A percentile compares a stretch with the other conserved stretches of the same genome.
Evolutionary conservation across 2,329 filamentous ascomycete species (phyloP).

Genomic region (Epichloe typhina): DNA sequence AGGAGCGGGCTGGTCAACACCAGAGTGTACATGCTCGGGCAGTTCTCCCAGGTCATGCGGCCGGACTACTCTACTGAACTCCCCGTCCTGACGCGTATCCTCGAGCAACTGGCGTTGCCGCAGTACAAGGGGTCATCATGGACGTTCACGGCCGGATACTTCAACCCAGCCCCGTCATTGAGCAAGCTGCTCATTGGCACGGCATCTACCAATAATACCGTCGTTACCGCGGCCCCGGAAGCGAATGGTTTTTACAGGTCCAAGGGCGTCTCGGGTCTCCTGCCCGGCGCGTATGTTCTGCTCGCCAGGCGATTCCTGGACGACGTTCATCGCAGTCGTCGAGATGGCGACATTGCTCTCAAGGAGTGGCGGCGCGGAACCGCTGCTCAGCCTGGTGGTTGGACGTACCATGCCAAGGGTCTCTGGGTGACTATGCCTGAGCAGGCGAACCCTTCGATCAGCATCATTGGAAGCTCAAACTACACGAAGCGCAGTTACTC

Average conservation of each 20-base stretch:
- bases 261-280: conserved; percentile 73
- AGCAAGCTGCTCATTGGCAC: conserved; percentile 68
- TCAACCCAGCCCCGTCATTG: conserved; percentile 84
- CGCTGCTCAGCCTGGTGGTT: conserved; percentile 68
- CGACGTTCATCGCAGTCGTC: conserved; percentile 31
- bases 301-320: conserved; percentile 72
- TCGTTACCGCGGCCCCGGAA: conserved; percentile 83
- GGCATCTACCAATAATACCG: conserved; percentile 55
- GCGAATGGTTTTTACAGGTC: conserved; percentile 94
- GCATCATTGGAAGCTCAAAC: conserved; percentile 81
- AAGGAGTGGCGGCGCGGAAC: conserved; percentile 82
- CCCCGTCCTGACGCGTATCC: conserved; percentile 62
- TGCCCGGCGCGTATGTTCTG: conserved; percentile 85
- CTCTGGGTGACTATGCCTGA: conserved; percentile 72
- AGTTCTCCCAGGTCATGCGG: conserved; percentile 73
- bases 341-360: conserved; percentile 49
- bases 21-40: conserved; percentile 71
- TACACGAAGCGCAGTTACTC: conserved; percentile 92
- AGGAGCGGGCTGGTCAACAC: conserved; percentile 38
- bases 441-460: conserved; percentile 57
- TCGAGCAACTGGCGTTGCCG: conserved; percentile 52
- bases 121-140: conserved; percentile 60
- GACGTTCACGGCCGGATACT: conserved; percentile 97
- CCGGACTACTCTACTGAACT: conserved; percentile 81
- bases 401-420: conserved; percentile 98